Conservation (phyloP, 768 basidiomycete species). For the Nidularia sp. region DNA sequence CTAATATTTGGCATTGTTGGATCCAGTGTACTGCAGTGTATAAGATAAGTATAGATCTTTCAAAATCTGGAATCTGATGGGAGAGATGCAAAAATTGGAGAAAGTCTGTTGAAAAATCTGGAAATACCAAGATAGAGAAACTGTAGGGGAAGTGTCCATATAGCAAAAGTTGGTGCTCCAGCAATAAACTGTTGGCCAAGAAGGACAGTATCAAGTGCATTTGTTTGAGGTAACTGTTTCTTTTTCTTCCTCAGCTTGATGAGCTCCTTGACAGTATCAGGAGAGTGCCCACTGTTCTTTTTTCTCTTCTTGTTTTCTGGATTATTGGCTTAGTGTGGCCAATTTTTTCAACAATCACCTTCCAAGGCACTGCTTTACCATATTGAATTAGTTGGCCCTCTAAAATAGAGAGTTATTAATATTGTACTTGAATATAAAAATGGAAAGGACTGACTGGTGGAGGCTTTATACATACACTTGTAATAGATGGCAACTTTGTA, state of each 20-base stretch:
- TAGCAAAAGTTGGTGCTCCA: not conserved
- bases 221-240: too few species aligned
- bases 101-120: too few species aligned
- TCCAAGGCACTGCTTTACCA: too few species aligned
- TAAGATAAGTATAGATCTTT: too few species aligned
- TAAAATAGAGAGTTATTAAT: slow-evolving; percentile 16
- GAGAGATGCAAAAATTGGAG: too few species aligned
- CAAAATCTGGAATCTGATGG: too few species aligned
- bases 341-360: slow-evolving; percentile 11
- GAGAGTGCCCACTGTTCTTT: slow-evolving; percentile 17
- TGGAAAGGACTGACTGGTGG: too few species aligned
- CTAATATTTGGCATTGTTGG: too few species aligned
- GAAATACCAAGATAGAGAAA: not conserved
- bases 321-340: slow-evolving; percentile 4
- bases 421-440: too few species aligned
- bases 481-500: slow-evolving; percentile 13
- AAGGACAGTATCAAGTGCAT: too few species aligned
- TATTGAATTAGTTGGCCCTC: slow-evolving; percentile 1
- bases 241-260: not conserved
- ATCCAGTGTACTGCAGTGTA: too few species aligned
- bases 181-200: not conserved
- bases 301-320: slow-evolving; percentile 2
- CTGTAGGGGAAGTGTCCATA: not conserved
- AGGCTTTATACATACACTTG: slow-evolving; percentile 7
- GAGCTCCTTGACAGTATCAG: not conserved